A percentile compares a stretch with the other conserved stretches of the same genome.
phyloP scores from a whole-genome alignment of 129 eudicot species.

The Saposhnikovia divaricata region DNA sequence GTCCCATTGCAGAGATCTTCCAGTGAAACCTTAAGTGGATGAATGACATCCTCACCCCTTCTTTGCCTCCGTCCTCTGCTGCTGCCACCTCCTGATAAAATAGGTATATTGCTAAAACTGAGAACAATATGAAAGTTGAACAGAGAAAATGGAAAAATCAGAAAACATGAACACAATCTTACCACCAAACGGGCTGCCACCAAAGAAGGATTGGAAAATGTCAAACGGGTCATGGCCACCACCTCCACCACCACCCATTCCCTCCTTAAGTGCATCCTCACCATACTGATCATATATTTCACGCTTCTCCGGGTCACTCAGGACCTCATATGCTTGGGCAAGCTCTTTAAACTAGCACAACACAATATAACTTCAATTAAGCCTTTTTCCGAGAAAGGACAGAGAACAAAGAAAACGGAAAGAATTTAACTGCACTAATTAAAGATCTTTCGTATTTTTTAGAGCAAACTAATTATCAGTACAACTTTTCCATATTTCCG shows the following conservation, averaged over 20 bases:
- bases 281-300: slow-evolving; percentile 12
- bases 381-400: neutral
- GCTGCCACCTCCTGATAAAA: slow-evolving; percentile 33
- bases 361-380: neutral
- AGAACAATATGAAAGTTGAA: neutral
- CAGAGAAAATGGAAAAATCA: neutral
- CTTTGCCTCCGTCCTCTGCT: slow-evolving; percentile 77
- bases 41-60: slow-evolving; percentile 73
- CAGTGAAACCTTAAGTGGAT: slow-evolving; percentile 70
- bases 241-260: slow-evolving; percentile 8
- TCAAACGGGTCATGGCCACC: slow-evolving; percentile 70
- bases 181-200: slow-evolving; percentile 66
- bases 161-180: slow-evolving; percentile 1
- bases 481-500: too few species aligned
- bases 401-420: too few species aligned
- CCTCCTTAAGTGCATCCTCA: slow-evolving; percentile 9
- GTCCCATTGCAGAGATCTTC: slow-evolving; percentile 66
- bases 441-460: too few species aligned
- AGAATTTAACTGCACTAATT: too few species aligned
- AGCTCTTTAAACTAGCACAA: slow-evolving; percentile 9
- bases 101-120: neutral
- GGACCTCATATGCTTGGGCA: slow-evolving; percentile 11
- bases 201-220: slow-evolving; percentile 75
- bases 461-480: too few species aligned
- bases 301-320: slow-evolving; percentile 13